Evolutionary conservation across 1,139 yeast species (phyloP), one percentile per base, ranked within the genome.

Genomic region (Kluyveromyces marxianus): DNA sequence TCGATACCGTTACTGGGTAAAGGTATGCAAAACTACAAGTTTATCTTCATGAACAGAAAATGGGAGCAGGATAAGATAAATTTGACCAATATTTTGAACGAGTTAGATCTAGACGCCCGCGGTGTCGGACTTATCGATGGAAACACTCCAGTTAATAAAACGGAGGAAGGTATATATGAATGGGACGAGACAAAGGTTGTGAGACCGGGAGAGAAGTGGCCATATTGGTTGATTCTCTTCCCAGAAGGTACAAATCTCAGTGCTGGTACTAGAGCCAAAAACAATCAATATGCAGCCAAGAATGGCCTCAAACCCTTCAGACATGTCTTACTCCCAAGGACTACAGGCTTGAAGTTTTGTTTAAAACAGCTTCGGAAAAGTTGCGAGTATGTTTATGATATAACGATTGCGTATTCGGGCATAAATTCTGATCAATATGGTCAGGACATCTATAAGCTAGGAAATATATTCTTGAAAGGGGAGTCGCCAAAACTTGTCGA

Each of bases 221-320:
- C 74, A 4, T 81, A 78, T 54, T 70, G 70, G 59, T 61, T 92
- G 45, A 66, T 90, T 28, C 64, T 92, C 32, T 92, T 83, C 65
- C 98, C 99, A 1, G 99, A 92, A 65, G 99, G 99, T 2, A 92
- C 99, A 0, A 94, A 89, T 45, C 69, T 86, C 49, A 81, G 94
- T 35, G 71, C 70, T 8, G 74, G 77, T 52, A 88, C 96, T 3
- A 73, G 77, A 42, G 68, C 59, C 5, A 76, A 77, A 49, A 79
- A 90, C 2, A 70, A 69, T 14, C 71, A 64, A 14, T 92, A 69
- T 65, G 83, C 86, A 28, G 67, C 65, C 7, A 75, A 80, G 52
- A 65, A 72, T 37, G 73, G 74, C 25, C 63, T 67, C 43, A 55
- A 54, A 31, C 74, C 76, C 1, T 75, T 85, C 50, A 71, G 73